Evolutionary conservation across 768 basidiomycete genomes (phyloP).

Genomic region (Calocybe indica): DNA sequence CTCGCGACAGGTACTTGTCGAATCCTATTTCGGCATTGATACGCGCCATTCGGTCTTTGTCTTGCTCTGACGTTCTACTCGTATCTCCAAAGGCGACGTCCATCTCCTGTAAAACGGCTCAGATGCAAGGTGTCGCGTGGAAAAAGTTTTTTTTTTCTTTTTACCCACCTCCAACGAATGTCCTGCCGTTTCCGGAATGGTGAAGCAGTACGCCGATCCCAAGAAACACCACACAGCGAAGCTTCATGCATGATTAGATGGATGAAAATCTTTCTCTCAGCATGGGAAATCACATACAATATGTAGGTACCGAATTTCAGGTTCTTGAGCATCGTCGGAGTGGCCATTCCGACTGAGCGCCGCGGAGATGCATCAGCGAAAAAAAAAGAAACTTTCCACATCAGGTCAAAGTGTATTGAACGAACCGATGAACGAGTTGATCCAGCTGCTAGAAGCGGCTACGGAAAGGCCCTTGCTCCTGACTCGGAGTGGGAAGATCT

Average conservation of each 20-base stretch:
- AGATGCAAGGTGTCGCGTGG: no score
- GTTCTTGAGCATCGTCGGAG: slow-evolving; percentile 28
- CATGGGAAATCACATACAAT: slow-evolving; percentile 20
- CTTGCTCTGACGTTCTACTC: no score
- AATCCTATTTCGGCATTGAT: no score
- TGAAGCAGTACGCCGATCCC: slow-evolving; percentile 9
- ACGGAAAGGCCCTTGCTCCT: slow-evolving; percentile 35
- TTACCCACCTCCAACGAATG: slow-evolving; percentile 14
- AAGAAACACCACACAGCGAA: no score
- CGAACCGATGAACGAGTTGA: slow-evolving; percentile 25
- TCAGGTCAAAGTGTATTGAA: background rate
- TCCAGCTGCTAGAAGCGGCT: slow-evolving; percentile 35
- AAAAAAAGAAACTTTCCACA: no score
- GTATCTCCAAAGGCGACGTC: slow-evolving; percentile 9
- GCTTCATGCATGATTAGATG: no score
- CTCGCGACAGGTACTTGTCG: no score
- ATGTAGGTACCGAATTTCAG: slow-evolving; percentile 29
- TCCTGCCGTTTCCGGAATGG: slow-evolving; percentile 22
- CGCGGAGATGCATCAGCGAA: no score
- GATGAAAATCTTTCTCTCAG: slow-evolving; percentile 18
- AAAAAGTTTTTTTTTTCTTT: no score
- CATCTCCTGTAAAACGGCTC: slow-evolving; percentile 14
- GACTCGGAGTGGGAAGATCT: slow-evolving; percentile 35
- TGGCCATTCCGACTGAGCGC: slow-evolving; percentile 1
- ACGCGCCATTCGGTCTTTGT: no score